Base-by-base conservation (phyloP, 495 filamentous ascomycete species). In the Pseudotulostoma volvatum region DNA sequence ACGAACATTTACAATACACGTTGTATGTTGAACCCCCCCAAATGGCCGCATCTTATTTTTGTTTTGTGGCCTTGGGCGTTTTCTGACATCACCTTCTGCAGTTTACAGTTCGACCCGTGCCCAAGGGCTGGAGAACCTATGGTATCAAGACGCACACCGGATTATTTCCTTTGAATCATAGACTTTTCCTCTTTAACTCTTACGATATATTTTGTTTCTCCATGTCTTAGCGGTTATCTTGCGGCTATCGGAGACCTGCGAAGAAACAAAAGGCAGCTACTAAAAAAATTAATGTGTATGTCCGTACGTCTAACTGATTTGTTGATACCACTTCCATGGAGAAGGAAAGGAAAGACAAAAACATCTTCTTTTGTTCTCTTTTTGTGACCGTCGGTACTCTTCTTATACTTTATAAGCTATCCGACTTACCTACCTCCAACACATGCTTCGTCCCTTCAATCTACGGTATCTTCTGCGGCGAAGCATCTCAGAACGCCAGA, bases 41-140 rank as follows among this genome's bases (percentile, higher is more conserved):
- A 15, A 3, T 31, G n/a, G 15, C 32, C 18, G 14, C 13, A 34
- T 9, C 11, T 18, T 18, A 17, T 20, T 19, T 33, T 38, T 43
- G 3, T 5, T 32, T 45, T 14, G 20, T 41, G 35, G 38, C 9
- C 13, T 37, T 31, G 36, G 7, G 31, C 5, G 1, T 33, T 15
- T 16, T 14, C 41, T 36, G 18, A 41, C 44, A 52, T 57, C 31
- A 44, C 41, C 18, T 18, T 30, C 30, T 46, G 15, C 49, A 97
- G 90, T 79, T 68, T 97, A 69, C 90, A 97, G 76, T 97, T 97
- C 64, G 90, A 97, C 56, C 90, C 90, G 42, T 96, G 90, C 70
- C 90, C 90, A 34, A 72, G 90, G 57, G 88, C 90, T 41, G 90
- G 90, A 41, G 90, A 97, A 56, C 90, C 90, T 9, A 96, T 96